Evolutionary conservation across 1,284 basidiomycete genomes (phyloP).

Genomic region (Wolfiporia cocos): DNA sequence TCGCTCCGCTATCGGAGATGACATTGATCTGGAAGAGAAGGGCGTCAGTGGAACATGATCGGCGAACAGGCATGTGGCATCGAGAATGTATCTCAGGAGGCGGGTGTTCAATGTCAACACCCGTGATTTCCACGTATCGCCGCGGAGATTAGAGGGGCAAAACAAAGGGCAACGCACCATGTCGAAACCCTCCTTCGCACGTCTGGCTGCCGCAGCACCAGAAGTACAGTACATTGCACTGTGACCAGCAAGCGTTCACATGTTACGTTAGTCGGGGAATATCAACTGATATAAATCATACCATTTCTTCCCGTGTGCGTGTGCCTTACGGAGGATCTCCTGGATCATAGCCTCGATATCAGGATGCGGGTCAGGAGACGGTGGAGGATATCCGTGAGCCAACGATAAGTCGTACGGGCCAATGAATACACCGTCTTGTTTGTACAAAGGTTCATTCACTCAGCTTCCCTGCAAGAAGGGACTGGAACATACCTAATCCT

Average conservation of each 20-base stretch:
- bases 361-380: conserved; percentile 56
- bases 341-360: conserved; percentile 59
- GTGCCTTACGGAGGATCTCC: conserved; percentile 44
- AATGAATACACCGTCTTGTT: conserved; percentile 50
- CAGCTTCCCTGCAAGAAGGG: background rate
- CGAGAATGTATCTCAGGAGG: background rate
- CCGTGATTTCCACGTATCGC: background rate
- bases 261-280: background rate
- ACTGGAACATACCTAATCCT: conserved; percentile 44
- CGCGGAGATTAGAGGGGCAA: conserved; percentile 20
- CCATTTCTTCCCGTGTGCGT: conserved; percentile 64
- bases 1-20: conserved; percentile 38
- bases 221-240: conserved; percentile 29
- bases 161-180: conserved; percentile 31
- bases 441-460: background rate
- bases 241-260: background rate
- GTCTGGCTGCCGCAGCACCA: conserved; percentile 30
- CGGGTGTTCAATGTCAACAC: background rate
- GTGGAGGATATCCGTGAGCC: conserved; percentile 49
- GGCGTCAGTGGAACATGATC: too few species aligned
- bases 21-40: conserved; percentile 42
- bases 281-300: conserved; percentile 23
- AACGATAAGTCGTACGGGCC: conserved; percentile 67
- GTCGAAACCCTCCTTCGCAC: conserved; percentile 37
- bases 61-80: background rate